A percentile compares a stretch with the other conserved stretches of the same genome.
Evolutionary conservation across 2,329 filamentous ascomycete species (phyloP).

Genomic region (Penicillium sp.): DNA sequence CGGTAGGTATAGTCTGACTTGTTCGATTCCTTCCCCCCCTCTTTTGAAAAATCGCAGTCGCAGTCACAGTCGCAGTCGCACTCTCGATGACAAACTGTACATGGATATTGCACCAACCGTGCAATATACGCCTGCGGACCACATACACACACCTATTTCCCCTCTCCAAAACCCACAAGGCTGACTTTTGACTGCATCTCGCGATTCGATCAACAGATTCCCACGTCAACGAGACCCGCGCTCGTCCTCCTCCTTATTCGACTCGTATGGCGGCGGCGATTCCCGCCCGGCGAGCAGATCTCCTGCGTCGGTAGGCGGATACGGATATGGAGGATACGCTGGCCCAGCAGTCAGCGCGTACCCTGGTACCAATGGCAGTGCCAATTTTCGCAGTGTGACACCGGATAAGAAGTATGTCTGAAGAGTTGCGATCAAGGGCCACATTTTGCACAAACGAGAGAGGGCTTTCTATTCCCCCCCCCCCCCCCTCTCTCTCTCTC

Average conservation of each 20-base stretch:
- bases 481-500: too few species aligned
- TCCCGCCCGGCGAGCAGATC: constrained; percentile 38
- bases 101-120: background rate
- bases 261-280: constrained; percentile 61
- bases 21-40: constrained; percentile 5
- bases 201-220: constrained; percentile 48
- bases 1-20: constrained; percentile 19
- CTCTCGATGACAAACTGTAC: background rate
- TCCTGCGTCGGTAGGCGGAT: constrained; percentile 48
- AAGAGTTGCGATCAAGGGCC: background rate
- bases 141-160: too few species aligned
- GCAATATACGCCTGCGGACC: too few species aligned
- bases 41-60: background rate
- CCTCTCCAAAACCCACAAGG: too few species aligned
- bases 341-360: constrained; percentile 21
- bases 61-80: background rate
- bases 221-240: constrained; percentile 59
- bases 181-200: too few species aligned
- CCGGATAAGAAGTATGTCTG: constrained; percentile 60
- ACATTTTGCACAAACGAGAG: too few species aligned
- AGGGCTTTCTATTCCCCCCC: too few species aligned
- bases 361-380: constrained; percentile 23
- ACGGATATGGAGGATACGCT: constrained; percentile 35
- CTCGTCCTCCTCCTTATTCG: constrained; percentile 66
- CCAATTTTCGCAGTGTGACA: constrained; percentile 55